Evolutionary conservation across 768 basidiomycete species (phyloP).

Genomic region (Pleurotus sapidus): DNA sequence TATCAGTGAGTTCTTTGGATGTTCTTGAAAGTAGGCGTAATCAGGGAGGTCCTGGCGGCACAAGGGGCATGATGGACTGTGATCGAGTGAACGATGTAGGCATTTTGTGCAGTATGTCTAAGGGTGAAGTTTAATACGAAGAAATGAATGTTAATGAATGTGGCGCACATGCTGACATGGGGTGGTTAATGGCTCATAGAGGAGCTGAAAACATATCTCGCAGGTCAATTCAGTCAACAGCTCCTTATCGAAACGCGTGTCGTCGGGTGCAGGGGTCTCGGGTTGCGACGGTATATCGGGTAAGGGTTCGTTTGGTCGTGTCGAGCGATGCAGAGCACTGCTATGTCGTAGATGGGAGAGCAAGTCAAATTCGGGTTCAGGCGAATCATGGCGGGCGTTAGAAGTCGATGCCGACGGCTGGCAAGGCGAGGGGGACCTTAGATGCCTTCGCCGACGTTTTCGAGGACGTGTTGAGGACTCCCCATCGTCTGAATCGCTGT

Average conservation of each 20-base stretch:
- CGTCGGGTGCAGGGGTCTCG: constrained; percentile 19
- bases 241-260: constrained; percentile 52
- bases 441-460: constrained; percentile 1
- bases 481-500: constrained; percentile 22
- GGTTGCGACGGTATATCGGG: constrained; percentile 21
- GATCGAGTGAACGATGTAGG: constrained; percentile 88
- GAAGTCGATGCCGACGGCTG: constrained; percentile 12
- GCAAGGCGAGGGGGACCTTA: constrained; percentile 5
- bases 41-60: constrained; percentile 79
- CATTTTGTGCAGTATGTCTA: constrained; percentile 92
- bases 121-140: constrained; percentile 1
- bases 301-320: constrained; percentile 29
- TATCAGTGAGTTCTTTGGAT: constrained; percentile 70
- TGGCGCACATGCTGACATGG: constrained; percentile 87
- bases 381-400: constrained; percentile 10
- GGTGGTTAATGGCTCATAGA: constrained; percentile 87
- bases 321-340: constrained; percentile 23
- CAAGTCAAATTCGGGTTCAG: background rate
- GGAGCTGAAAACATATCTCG: constrained; percentile 85
- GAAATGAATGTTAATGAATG: background rate
- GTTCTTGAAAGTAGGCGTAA: constrained; percentile 77
- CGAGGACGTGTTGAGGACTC: background rate
- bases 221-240: constrained; percentile 75
- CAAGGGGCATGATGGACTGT: constrained; percentile 77
- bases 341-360: constrained; percentile 8